These are phyloP conservation scores for Jatropha podagrica DNA, from an alignment of 441 rosid genomes.

Conservation along the genomic window DNA sequence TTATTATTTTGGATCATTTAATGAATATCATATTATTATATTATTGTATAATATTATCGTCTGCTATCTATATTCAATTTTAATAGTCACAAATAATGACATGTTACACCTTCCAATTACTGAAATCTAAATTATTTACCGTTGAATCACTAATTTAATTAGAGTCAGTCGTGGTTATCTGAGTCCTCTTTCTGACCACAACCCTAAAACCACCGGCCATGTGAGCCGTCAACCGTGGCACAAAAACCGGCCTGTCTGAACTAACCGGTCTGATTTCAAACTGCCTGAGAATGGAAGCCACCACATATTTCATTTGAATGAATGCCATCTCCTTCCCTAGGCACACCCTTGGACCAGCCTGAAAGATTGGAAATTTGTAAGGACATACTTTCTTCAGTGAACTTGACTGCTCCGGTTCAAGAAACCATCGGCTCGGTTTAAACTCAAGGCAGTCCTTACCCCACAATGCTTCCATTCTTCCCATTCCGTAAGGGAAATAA, in stretches of 20 bases:
- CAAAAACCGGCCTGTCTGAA: constrained; percentile 43
- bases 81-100: not conserved
- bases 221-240: constrained; percentile 83
- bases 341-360: constrained; percentile 51
- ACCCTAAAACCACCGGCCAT: constrained; percentile 81
- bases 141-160: constrained; percentile 20
- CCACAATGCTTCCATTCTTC: constrained; percentile 47
- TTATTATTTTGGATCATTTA: not conserved
- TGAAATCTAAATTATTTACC: constrained; percentile 13
- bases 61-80: constrained; percentile 5
- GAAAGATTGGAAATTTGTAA: constrained; percentile 41
- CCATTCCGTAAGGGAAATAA: constrained; percentile 48
- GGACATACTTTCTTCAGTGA: constrained; percentile 31
- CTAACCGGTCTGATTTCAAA: constrained; percentile 48
- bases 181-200: constrained; percentile 45
- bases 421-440: constrained; percentile 47
- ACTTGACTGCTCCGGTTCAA: constrained; percentile 19
- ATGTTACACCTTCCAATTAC: constrained; percentile 20
- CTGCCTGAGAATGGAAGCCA: constrained; percentile 50
- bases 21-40: not conserved
- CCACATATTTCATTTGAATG: constrained; percentile 42
- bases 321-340: constrained; percentile 42
- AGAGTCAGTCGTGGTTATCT: constrained; percentile 18
- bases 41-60: constrained; percentile 14
- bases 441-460: constrained; percentile 44